Base-by-base conservation (phyloP, 192 early-diverging fungal species). In the Coemansia guatemalensis region DNA sequence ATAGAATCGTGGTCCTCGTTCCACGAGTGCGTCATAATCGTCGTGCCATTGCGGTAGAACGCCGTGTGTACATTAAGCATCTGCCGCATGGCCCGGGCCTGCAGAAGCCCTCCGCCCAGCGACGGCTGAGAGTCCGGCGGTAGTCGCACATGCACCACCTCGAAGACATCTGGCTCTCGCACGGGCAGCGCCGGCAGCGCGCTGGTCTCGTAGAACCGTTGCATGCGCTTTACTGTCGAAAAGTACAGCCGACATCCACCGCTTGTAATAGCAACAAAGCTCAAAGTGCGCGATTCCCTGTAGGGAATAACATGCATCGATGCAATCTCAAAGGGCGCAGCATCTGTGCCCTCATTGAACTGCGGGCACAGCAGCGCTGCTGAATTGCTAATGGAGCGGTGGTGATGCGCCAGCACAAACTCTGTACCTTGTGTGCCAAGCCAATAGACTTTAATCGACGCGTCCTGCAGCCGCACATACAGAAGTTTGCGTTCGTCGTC, bases 191-290 rank as follows among this genome's bases (percentile, higher is more conserved):
- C 24, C 24, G 62, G 18, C 11, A 60, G 23, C 12, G 57, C 56
- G 41, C 59, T 51, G 22, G 56, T 41, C 27, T 65, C 64, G 58
- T 76, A 69, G 48, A 69, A 69, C 62, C 77, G 63, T 68, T 76
- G 76, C 53, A 60, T 60, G 21, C 82, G 82, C 48, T 60, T 61
- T 48, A 72, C 71, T 0, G 85, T 76, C 48, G 85, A 82, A 30
- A 96, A 91, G 58, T 92, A 94, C 17, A 95, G 69, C 18, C 94
- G 86, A 39, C 83, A 82, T 20, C 91, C 93, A 12, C 86, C 86
- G 48, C 89, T 78, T 1, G 93, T 93, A 47, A 96, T 67, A 4
- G 88, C 92, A 8, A 98, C 85, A n/a, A 94, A 71, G 47, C 87
- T 82, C 48, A 95, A 65, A 0, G 70, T 64, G 18, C 80, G 84